Conservation (phyloP, 768 basidiomycete genomes). For the Russula vinacea region DNA sequence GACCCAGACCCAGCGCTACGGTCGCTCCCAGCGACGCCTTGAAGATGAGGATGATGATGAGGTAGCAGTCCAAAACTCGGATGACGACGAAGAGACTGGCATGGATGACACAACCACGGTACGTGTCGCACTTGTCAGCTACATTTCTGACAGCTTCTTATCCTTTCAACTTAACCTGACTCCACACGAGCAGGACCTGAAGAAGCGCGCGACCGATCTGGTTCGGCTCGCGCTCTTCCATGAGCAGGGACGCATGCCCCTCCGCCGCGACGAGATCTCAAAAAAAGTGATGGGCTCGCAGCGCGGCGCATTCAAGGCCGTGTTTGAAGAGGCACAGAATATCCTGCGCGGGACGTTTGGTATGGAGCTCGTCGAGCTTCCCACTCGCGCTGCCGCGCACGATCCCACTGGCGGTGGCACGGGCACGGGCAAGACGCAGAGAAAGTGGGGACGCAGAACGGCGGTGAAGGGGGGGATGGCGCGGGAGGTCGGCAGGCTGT, state of each 20-base stretch:
- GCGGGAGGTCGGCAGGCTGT: slow-evolving; percentile 23
- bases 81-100: slow-evolving; percentile 38
- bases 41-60: slow-evolving; percentile 38
- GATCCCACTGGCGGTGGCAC: slow-evolving; percentile 40
- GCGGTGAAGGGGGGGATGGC: slow-evolving; percentile 3
- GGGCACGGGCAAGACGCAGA: slow-evolving; percentile 44
- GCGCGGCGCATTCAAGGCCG: slow-evolving; percentile 58
- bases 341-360: slow-evolving; percentile 67
- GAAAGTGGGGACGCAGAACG: slow-evolving; percentile 26
- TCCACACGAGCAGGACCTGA: slow-evolving; percentile 48
- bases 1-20: slow-evolving; percentile 32
- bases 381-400: slow-evolving; percentile 55
- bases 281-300: slow-evolving; percentile 65
- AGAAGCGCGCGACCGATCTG: slow-evolving; percentile 65
- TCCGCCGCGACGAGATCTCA: slow-evolving; percentile 80
- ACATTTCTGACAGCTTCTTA: neutral
- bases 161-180: neutral
- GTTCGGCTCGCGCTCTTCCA: slow-evolving; percentile 79
- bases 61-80: slow-evolving; percentile 34
- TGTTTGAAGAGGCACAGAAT: slow-evolving; percentile 62
- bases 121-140: neutral
- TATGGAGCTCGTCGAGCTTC: slow-evolving; percentile 81
- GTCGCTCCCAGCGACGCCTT: slow-evolving; percentile 30
- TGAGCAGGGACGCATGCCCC: slow-evolving; percentile 62
- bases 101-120: slow-evolving; percentile 28